These are phyloP conservation scores for Solanum gandarillasii DNA, from an alignment of 257 asterid species.

Conservation along the genomic window DNA sequence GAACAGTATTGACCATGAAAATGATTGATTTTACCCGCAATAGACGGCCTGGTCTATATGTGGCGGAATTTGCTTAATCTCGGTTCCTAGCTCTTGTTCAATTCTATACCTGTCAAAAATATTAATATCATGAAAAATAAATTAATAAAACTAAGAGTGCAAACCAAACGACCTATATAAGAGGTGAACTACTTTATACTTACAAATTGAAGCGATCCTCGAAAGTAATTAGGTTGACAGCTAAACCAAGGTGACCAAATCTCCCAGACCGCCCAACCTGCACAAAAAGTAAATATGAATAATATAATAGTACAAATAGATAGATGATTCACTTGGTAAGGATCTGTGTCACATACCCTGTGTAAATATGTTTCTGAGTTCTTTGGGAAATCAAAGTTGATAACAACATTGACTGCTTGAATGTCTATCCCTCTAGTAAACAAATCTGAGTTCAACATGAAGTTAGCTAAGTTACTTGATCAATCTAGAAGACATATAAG, in stretches of 20 bases:
- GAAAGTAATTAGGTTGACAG: constrained; percentile 77
- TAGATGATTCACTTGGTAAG: neutral
- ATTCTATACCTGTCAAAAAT: constrained; percentile 55
- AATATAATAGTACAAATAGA: neutral
- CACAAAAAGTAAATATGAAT: neutral
- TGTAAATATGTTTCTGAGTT: constrained; percentile 77
- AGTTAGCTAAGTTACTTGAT: neutral
- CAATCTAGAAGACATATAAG: neutral
- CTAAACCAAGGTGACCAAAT: constrained; percentile 90
- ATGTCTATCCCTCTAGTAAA: constrained; percentile 88
- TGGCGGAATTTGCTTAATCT: constrained; percentile 86
- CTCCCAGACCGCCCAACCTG: constrained; percentile 96
- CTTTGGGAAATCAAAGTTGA: constrained; percentile 81
- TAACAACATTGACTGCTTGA: constrained; percentile 84
- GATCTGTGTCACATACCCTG: constrained; percentile 44
- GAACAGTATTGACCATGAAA: constrained; percentile 1
- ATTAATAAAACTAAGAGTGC: neutral
- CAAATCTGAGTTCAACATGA: constrained; percentile 37
- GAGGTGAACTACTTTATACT: constrained; percentile 2
- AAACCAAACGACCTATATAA: neutral
- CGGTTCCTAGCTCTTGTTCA: constrained; percentile 90
- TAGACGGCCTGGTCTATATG: constrained; percentile 74
- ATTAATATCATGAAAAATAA: neutral
- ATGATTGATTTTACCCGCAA: constrained; percentile 37
- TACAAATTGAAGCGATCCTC: constrained; percentile 87